Evolutionary conservation across 257 asterid species (phyloP), one percentile per base, ranked within the genome.

Genomic region (Forsythia suspensa): DNA sequence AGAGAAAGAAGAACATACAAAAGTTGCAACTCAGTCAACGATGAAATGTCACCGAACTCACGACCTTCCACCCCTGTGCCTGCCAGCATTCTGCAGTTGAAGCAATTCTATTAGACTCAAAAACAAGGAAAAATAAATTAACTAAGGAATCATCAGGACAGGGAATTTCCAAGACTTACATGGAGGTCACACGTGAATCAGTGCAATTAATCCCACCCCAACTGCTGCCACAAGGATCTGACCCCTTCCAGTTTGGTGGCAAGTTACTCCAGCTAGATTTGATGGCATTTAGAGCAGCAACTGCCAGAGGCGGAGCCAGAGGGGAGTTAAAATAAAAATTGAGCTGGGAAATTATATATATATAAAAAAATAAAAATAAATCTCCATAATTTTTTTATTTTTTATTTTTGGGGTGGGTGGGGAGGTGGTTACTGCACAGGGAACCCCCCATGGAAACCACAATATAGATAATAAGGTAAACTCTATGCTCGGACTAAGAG

Each of bases 241-340:
- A 42, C 11, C 95, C 97, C 20, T 37, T 78, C 98, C 98, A 94
- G 82, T 86, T 91, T n/a, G 96, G 97, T 8, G 98, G 98, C 77
- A 88, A 87, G 88, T 90, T 92, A 41, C 82, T 84, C 98, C 96
- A 92, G 88, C 89, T 89, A 38, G 92, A 74, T 80, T 87, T 85
- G 44, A 94, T 77, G 59, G 95, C 91, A 70, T 24, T 85, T 82
- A 94, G 89, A 77, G 91, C 94, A 84, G 90, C 83, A 83, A 84
- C 98, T 92, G 92, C 34, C 34, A 29, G 34, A 0, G 34, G 34
- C 34, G 34, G 34, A 29, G 34, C 34, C 34, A 29, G 34, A 29
- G 2, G 34, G 34, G 34, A 1, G 34, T 29, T 29, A 29, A 29
- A 29, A 29, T 29, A 29, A 29, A 29, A 29, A 29, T 29, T 29